Conservation (phyloP, 1,284 basidiomycete genomes). For the Melampsora americana region DNA sequence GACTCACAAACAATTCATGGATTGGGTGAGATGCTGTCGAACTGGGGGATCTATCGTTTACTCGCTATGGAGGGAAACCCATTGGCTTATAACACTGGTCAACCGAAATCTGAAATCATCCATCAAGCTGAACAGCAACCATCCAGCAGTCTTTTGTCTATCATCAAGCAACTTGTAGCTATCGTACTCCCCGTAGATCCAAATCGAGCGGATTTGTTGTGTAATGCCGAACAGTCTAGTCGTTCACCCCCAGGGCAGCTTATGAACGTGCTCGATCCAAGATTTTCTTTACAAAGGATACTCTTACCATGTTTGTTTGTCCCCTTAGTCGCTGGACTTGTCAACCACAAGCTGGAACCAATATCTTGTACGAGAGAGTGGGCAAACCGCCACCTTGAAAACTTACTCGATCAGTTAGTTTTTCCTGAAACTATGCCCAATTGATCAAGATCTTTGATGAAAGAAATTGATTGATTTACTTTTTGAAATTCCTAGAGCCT, state of each 20-base stretch:
- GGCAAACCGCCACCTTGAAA: conserved; percentile 15
- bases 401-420: neutral
- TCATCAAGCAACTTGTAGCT: neutral
- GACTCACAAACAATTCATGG: conserved; percentile 2
- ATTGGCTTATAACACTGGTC: neutral
- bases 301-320: neutral
- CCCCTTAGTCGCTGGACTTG: conserved; percentile 14
- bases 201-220: neutral
- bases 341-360: conserved; percentile 7
- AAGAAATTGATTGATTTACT: neutral
- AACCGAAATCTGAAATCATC: neutral
- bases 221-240: neutral
- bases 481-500: neutral
- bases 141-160: neutral
- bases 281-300: neutral
- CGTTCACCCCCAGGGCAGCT: neutral
- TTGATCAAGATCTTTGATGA: neutral
- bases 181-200: neutral
- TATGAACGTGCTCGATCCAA: neutral
- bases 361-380: neutral
- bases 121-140: neutral
- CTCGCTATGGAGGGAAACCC: neutral
- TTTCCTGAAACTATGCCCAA: neutral
- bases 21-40: conserved; percentile 9
- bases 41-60: conserved; percentile 1